A percentile compares a stretch with the other conserved stretches of the same genome.
phyloP scores from a whole-genome alignment of 1,284 basidiomycete species.

The Cystobasidium slooffiae region DNA sequence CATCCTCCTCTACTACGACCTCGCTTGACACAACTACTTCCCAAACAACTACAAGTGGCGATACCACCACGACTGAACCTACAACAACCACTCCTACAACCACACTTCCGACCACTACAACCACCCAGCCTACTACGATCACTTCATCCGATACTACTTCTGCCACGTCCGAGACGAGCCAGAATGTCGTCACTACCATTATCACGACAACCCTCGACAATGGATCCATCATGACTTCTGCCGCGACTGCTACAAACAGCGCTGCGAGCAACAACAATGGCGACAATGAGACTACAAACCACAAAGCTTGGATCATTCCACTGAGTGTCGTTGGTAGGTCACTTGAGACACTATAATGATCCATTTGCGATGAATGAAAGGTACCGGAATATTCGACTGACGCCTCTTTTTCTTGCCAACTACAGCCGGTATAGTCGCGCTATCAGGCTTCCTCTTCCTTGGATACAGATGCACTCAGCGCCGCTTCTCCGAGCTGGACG shows the following conservation, averaged over 20 bases:
- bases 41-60: conserved; percentile 3
- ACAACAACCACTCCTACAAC: conserved; percentile 1
- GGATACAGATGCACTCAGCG: conserved; percentile 50
- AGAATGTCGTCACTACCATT: conserved; percentile 37
- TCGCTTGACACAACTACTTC: not conserved
- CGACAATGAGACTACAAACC: conserved; percentile 15
- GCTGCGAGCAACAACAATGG: conserved; percentile 40
- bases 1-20: not conserved
- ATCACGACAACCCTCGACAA: conserved; percentile 49
- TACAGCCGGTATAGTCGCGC: conserved; percentile 47
- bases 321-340: conserved; percentile 50
- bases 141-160: conserved; percentile 17
- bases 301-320: conserved; percentile 53
- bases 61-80: not conserved
- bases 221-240: conserved; percentile 45
- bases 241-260: conserved; percentile 41
- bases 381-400: not conserved
- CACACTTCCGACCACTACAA: not conserved
- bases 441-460: conserved; percentile 48
- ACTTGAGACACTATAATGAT: not conserved
- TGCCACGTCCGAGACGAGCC: not conserved
- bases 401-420: not conserved
- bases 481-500: conserved; percentile 51
- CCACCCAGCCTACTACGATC: conserved; percentile 9
- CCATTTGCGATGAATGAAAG: not conserved